Evolutionary conservation across 2,329 filamentous ascomycete genomes (phyloP), one percentile per base, ranked within the genome.

Genomic region (Colletotrichum sp.): DNA sequence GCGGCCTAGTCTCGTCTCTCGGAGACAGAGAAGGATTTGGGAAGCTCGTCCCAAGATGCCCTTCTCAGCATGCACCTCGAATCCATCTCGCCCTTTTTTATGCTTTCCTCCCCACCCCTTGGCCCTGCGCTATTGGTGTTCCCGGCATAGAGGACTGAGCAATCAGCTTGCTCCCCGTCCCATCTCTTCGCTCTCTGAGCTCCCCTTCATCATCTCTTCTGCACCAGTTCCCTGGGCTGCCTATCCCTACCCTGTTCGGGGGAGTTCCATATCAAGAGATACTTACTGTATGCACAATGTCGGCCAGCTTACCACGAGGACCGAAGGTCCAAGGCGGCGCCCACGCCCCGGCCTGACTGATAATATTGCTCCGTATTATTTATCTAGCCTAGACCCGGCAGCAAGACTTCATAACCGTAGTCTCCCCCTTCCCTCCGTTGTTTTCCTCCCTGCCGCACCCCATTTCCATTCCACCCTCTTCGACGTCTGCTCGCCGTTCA

Each of bases 321-420:
- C 61, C 59, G 63, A 65, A 28, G 28, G 43, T 52, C n/a, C n/a
- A 52, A 21, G 43, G 43, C 43, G 43, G 7, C 43, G 43, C 43
- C 30, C 32, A 67, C 18, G 61, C 72, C 72, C 73, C 32, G 30
- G 63, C 39, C 57, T 43, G 26, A 18, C 32, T 34, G n/a, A 73
- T 59, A n/a, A 21, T 68, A n/a, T 52, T 30, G 43, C 55, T 69
- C 52, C 43, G 26, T 64, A 65, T 68, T 66, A 77, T 77, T 75
- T 78, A 75, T 72, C 65, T 65, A 30, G 75, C 68, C 64, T 24
- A 26, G 61, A 61, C 77, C 77, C 77, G 16, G 60, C 34, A 4
- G 60, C 2, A n/a, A 36, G 55, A 39, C 66, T 34, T 76, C 32
- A 55, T 32, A 32, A 32, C 7, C 18, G 26, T 30, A 4, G 6